phyloP scores from a whole-genome alignment of 2,329 filamentous ascomycete genomes.

The Didymella glomerata region DNA sequence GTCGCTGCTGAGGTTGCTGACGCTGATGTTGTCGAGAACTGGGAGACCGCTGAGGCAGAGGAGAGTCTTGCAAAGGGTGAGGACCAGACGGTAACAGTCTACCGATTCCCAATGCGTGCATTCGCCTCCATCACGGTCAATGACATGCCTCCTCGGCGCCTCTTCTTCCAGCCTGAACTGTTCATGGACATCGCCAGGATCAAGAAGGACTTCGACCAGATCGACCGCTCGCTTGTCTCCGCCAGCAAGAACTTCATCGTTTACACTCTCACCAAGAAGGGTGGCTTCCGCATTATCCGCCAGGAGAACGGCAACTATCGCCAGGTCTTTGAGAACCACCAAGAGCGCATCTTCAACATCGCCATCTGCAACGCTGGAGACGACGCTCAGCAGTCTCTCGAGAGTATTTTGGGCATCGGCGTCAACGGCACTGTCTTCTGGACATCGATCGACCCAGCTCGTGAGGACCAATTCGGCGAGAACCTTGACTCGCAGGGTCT shows the following conservation, averaged over 20 bases:
- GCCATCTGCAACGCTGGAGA: conserved; percentile 75
- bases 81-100: conserved; percentile 76
- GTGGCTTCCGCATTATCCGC: conserved; percentile 89
- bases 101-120: conserved; percentile 95
- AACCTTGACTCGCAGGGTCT: conserved; percentile 87
- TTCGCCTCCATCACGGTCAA: conserved; percentile 88
- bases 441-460: conserved; percentile 68
- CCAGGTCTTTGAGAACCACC: conserved; percentile 88
- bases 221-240: conserved; percentile 90
- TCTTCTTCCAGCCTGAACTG: conserved; percentile 76
- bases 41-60: conserved; percentile 85
- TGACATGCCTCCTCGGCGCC: conserved; percentile 62
- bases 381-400: conserved; percentile 55
- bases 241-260: conserved; percentile 91
- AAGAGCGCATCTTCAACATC: conserved; percentile 95
- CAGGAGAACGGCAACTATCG: conserved; percentile 93
- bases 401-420: conserved; percentile 89
- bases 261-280: conserved; percentile 92
- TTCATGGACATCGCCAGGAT: conserved; percentile 92
- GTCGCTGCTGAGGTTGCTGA: conserved; percentile 65
- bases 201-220: conserved; percentile 98
- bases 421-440: conserved; percentile 98
- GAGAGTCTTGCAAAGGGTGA: conserved; percentile 74
- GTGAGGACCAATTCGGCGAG: conserved; percentile 71
- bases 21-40: conserved; percentile 77